Evolutionary conservation across 768 basidiomycete species (phyloP), one percentile per base, ranked within the genome.

Genomic region (Mycena kentingensis): DNA sequence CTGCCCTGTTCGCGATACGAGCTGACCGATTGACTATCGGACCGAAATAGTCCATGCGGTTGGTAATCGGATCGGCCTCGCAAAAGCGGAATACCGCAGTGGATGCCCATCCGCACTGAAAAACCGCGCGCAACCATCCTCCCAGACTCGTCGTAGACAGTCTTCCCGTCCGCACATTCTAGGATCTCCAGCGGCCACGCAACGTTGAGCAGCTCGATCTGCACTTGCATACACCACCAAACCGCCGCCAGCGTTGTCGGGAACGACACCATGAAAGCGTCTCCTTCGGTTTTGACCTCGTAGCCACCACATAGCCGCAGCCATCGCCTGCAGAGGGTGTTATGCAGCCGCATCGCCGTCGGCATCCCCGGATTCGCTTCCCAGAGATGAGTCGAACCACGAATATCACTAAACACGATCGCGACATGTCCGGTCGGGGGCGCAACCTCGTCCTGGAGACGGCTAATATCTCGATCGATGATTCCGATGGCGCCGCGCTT

Each of bases 261-360:
- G 80, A 99, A 99, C 19, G 96, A 93, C 47, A 94, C 94, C 90
- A 99, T 95, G 77, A 99, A 99, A 1, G 96, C 86, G 64, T 98
- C 97, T 25, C 97, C 97, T 85, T 99, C 97, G 11, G 97, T 99
- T 73, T 99, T 99, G 64, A 98, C 96, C 72, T 98, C 93, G 68
- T 98, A 99, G 1, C 97, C 97, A 25, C 94, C 94, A 62, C 94
- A 95, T 35, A 88, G 77, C 25, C 96, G 84, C 27, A 98, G 74
- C 54, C 88, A 85, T 5, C 95, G 81, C 19, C 97, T 85, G 39
- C 98, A 78, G 21, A 98, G 77, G 45, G 73, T 78, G 66, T 98
- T 95, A 71, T 99, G 97, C 60, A 93, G 70, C 24, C 85, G 83
- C 79, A 97, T 95, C 3, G 95, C 94, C 0, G 87, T 88, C 19